Conservation (phyloP, 768 basidiomycete genomes). For the Gloeostereum incarnatum region DNA sequence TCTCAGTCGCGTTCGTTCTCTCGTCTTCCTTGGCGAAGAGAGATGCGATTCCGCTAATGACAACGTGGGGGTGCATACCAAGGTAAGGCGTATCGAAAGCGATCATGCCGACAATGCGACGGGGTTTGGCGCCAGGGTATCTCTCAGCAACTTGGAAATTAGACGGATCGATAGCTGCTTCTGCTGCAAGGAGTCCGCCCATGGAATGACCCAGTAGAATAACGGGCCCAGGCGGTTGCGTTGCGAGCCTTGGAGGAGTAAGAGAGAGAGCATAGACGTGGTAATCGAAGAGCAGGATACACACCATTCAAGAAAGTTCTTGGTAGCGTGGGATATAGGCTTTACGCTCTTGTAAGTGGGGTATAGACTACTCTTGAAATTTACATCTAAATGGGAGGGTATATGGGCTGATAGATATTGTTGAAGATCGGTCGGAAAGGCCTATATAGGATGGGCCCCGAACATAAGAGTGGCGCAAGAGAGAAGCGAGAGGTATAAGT, state of each 20-base stretch:
- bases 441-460: constrained; percentile 16
- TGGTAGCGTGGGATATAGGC: constrained; percentile 38
- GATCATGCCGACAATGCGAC: constrained; percentile 41
- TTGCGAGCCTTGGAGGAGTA: constrained; percentile 31
- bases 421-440: constrained; percentile 49
- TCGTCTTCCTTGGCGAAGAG: constrained; percentile 28
- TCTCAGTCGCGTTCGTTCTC: constrained; percentile 19
- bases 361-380: constrained; percentile 40
- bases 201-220: constrained; percentile 52
- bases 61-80: constrained; percentile 56
- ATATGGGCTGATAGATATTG: constrained; percentile 24
- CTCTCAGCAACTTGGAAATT: no score
- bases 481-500: neutral
- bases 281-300: constrained; percentile 7
- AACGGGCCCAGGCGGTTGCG: constrained; percentile 45
- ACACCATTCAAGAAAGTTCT: constrained; percentile 48
- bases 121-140: constrained; percentile 19
- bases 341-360: constrained; percentile 53
- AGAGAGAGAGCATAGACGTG: neutral
- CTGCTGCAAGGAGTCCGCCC: constrained; percentile 51
- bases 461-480: neutral
- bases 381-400: constrained; percentile 24
- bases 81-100: constrained; percentile 53
- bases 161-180: constrained; percentile 36
- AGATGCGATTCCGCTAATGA: constrained; percentile 45